phyloP scores from a whole-genome alignment of 2,329 filamentous ascomycete species.

The Phaeophleospora eucalypticola region DNA sequence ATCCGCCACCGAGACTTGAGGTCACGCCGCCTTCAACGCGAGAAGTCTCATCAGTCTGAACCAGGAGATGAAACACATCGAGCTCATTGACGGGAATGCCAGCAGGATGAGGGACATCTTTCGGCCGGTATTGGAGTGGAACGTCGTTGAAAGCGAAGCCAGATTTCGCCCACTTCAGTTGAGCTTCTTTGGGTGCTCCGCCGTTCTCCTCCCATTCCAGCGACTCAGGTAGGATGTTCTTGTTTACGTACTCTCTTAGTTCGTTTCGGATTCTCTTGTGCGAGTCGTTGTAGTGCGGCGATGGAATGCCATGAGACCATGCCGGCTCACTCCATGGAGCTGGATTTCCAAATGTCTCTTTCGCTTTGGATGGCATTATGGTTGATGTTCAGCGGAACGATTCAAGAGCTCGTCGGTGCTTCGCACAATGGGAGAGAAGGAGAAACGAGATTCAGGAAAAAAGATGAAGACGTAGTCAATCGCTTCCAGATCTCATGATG shows the following conservation, averaged over 20 bases:
- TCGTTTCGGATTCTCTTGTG: constrained; percentile 56
- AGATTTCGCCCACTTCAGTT: constrained; percentile 37
- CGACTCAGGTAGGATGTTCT: constrained; percentile 52
- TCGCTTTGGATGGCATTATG: not conserved
- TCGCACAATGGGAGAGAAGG: too few relatives aligned
- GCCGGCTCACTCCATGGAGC: constrained; percentile 45
- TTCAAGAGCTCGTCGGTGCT: too few relatives aligned
- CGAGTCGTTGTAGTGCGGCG: constrained; percentile 61
- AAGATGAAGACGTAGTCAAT: too few relatives aligned
- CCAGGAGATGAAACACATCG: constrained; percentile 52
- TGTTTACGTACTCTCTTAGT: constrained; percentile 57
- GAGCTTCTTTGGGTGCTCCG: constrained; percentile 46
- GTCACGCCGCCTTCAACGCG: constrained; percentile 48
- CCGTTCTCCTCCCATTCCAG: constrained; percentile 59
- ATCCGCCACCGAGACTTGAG: constrained; percentile 56
- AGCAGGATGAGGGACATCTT: constrained; percentile 40
- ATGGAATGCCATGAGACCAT: constrained; percentile 47
- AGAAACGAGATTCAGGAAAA: too few relatives aligned
- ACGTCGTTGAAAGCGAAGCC: constrained; percentile 44
- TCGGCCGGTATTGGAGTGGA: constrained; percentile 41
- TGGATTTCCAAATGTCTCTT: constrained; percentile 20
- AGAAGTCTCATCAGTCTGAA: constrained; percentile 30
- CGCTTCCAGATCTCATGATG: too few relatives aligned
- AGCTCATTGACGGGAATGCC: constrained; percentile 47
- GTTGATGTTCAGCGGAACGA: too few relatives aligned